Base-by-base conservation (phyloP, 2,329 filamentous ascomycete species). In the Rhynchosporium agropyri region DNA sequence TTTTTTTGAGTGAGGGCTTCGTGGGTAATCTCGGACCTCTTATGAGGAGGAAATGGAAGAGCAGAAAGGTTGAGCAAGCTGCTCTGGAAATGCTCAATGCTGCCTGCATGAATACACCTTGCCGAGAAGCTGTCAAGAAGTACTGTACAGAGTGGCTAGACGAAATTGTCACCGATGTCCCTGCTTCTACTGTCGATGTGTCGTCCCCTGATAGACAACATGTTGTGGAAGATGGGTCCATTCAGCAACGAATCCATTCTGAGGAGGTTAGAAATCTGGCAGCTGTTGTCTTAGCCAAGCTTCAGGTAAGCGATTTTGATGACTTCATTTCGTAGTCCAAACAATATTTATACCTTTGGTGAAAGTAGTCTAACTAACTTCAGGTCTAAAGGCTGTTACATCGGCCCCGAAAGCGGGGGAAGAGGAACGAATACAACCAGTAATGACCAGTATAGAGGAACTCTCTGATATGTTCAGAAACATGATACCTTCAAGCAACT, bases 1-100 rank as follows among this genome's bases (percentile, higher is more conserved):
- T 98, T 43, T 97, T 99, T 75, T 83, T 98, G 62, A 92, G 88
- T 42, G 91, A 97, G 68, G 91, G 91, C 3, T 98, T 99, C 72
- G 80, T 97, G 51, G 81, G 86, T 63, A 89, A 86, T 61, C 83
- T 98, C 6, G 88, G 89, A 15, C 86, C 89, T 13, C 80, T 96
- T 60, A 89, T 96, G 76, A 84, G 89, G 67, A 85, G 88, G 69
- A 92, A 89, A 74, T 90, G 89, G 80, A 96, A 94, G 79, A 94
- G 89, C 74, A 84, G 85, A 68, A 91, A 91, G 71, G 89, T 98
- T 28, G 92, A 97, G 76, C 89, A 90, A 63, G 90, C 92, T 2
- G 89, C 92, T 54, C 77, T 99, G 69, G 91, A 97, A 72, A 86
- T 99, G 78, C 82, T 99, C 63, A 97, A 93, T 76, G 92, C 91